Base-by-base conservation (phyloP, 768 basidiomycete genomes). In the Trametes cingulata region DNA sequence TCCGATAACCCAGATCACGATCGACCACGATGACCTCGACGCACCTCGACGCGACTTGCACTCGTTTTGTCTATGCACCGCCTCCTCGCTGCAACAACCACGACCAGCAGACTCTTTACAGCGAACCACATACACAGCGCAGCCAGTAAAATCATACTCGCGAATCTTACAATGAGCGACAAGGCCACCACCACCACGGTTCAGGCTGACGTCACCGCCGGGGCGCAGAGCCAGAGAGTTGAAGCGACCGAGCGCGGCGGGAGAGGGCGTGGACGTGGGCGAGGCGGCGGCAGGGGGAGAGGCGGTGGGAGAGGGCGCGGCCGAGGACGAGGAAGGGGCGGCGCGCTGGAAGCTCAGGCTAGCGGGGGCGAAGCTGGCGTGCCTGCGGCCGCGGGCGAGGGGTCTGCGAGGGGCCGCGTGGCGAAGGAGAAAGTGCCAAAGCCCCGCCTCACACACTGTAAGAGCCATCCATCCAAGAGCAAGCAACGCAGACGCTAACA, bases 401-500 rank as follows among this genome's bases (percentile, higher is more conserved):
- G 1, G 19, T 27, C 46, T 25, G 12, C 39, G 27, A 13, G 39
- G 14, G 19, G 3, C 1, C 13, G 43, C 2, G 20, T 24, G 22
- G 25, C 35, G n/a, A 50, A 40, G 46, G 45, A 46, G 17, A 29
- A 29, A 7, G 24, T 43, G 0, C 62, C 62, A 17, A 62, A 61
- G 50, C 62, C 62, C 3, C 62, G 36, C 2, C 59, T 60, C 29
- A 68, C 67, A 24, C 67, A 68, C 58, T 68, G 67, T 66, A 25
- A 55, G 64, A 51, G 20, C 17, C 29, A 19, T 24, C 6, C 1
- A 35, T 12, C 12, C 29, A 5, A 6, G 10, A 13, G 17, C 2
- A 27, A 15, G 7, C 19, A 0, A 7, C n/a, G 20, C 29, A 33
- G 14, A 33, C 5, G 2, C 35, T 15, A 35, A 36, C 25, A n/a